These are phyloP conservation scores for Nakazawaea pomicola DNA, from an alignment of 805 yeast genomes.

Conservation along the genomic window DNA sequence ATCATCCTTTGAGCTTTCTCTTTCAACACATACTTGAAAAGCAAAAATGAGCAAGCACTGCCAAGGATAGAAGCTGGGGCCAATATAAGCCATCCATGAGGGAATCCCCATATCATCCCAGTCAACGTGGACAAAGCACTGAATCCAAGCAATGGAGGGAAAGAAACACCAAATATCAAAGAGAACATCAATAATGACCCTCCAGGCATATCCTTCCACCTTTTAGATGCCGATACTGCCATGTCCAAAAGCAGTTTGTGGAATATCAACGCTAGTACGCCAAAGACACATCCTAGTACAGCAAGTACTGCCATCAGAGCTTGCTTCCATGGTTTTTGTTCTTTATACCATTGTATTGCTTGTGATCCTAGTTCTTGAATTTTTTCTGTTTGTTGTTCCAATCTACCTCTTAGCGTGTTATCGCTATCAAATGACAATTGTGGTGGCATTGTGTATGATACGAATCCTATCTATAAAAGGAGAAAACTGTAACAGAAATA, in stretches of 20 bases:
- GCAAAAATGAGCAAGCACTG: slow-evolving; percentile 65
- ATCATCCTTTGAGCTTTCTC: slow-evolving; percentile 58
- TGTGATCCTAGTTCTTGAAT: background rate
- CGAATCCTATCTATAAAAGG: no score
- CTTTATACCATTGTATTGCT: slow-evolving; percentile 4
- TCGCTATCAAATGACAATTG: background rate
- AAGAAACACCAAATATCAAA: slow-evolving; percentile 62
- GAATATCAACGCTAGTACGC: slow-evolving; percentile 22
- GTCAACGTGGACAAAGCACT: slow-evolving; percentile 58
- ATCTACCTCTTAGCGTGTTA: background rate
- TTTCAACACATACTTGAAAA: slow-evolving; percentile 56
- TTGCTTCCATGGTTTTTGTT: slow-evolving; percentile 3
- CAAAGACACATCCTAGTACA: background rate
- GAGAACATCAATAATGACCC: slow-evolving; percentile 44
- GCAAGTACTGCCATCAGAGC: background rate
- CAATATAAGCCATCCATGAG: slow-evolving; percentile 71
- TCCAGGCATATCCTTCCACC: slow-evolving; percentile 32
- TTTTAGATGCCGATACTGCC: slow-evolving; percentile 38
- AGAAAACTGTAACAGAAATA: no score
- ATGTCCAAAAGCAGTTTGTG: slow-evolving; percentile 31
- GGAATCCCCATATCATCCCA: slow-evolving; percentile 82
- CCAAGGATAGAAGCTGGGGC: slow-evolving; percentile 69
- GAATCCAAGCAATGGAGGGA: slow-evolving; percentile 90
- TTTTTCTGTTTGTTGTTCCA: background rate
- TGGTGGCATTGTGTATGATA: background rate